phyloP scores from a whole-genome alignment of 139 green algal genomes.

The Pseudopediastrum boryanum region DNA sequence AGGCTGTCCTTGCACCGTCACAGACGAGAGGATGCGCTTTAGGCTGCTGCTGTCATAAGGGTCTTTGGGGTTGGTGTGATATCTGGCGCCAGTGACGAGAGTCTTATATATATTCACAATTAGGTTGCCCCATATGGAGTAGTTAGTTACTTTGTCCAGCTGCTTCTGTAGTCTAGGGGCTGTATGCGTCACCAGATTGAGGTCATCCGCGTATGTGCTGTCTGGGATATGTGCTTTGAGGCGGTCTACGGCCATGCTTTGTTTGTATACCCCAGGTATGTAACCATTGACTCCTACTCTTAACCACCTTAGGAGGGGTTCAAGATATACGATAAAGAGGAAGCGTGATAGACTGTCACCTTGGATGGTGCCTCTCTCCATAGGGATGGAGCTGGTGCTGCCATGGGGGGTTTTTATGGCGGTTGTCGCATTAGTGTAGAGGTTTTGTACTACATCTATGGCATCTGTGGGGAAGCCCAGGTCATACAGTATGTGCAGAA shows the following conservation, averaged over 20 bases:
- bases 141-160: background rate
- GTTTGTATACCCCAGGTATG: background rate
- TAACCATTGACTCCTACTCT: background rate
- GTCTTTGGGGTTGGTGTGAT: too few relatives aligned
- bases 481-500: slow-evolving; percentile 47
- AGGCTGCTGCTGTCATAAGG: too few relatives aligned
- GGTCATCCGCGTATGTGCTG: too few relatives aligned
- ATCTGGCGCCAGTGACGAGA: too few relatives aligned
- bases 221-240: too few relatives aligned
- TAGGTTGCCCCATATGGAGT: background rate
- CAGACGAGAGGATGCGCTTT: too few relatives aligned
- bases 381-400: background rate
- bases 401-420: slow-evolving; percentile 16
- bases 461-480: slow-evolving; percentile 44
- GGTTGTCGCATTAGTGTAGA: slow-evolving; percentile 46
- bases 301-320: slow-evolving; percentile 9
- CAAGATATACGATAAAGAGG: slow-evolving; percentile 33
- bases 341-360: slow-evolving; percentile 48
- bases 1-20: too few relatives aligned
- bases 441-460: slow-evolving; percentile 39
- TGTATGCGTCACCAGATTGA: too few relatives aligned
- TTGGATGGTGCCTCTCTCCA: slow-evolving; percentile 50
- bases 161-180: too few relatives aligned
- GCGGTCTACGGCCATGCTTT: too few relatives aligned
- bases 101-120: too few relatives aligned